Base-by-base conservation (phyloP, 2,329 filamentous ascomycete genomes). In the Aspergillus sp. region DNA sequence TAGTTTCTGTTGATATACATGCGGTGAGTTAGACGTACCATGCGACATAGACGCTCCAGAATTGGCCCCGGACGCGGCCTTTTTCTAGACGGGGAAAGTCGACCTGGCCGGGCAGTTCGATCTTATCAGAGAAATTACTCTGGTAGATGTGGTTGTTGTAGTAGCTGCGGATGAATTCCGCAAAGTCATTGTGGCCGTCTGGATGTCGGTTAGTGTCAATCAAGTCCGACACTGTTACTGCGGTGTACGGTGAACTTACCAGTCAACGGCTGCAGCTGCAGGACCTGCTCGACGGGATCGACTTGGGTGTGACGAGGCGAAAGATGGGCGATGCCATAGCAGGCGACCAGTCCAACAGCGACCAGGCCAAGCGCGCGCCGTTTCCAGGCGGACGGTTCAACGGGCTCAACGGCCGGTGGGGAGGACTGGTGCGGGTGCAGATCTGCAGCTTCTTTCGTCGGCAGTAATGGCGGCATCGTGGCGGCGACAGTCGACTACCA, bases 141-240 rank as follows among this genome's bases (percentile, higher is more conserved):
- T 81, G 78, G 70, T 96, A 89, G 65, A 98, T 92, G 61, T 89
- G 86, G 70, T 96, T 96, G 40, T 86, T 79, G 67, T 87, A 93
- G 4, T 77, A 40, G 5, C 66, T 75, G 39, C 91, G 85, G 52
- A 97, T 80, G 27, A 88, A 74, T 40, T 95, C 88, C 20, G 93
- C 84, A 49, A 98, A 82, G 71, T 98, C 93, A 75, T 96, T 89
- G 71, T 97, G 93, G 1, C 93, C 93, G 74, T 97, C 93, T 93
- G 19, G 13, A n/a, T 19, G 9, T n/a, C n/a, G 17, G 34, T 41
- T 24, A 47, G 27, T 11, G 24, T 13, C 3, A 20, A 34, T 33
- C 6, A n/a, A 12, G 9, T 4, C 2, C 41, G 20, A 30, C 27
- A 19, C 6, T n/a, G 15, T 9, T n/a, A 34, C n/a, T 24, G 1